These are phyloP conservation scores for Cyclotella distinguenda DNA, from an alignment of 108 stramenopile species.

Conservation along the genomic window DNA sequence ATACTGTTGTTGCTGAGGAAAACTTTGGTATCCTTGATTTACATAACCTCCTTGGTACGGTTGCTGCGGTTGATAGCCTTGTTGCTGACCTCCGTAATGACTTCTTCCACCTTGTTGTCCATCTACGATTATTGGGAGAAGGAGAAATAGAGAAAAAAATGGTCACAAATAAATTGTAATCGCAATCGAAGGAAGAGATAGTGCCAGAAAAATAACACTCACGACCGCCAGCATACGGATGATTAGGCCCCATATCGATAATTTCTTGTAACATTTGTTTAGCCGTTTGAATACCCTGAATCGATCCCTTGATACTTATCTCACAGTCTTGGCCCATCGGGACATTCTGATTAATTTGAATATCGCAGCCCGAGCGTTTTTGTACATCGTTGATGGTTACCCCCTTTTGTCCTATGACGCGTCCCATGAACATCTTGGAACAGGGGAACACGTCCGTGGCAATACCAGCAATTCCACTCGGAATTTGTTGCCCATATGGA, in stretches of 20 bases:
- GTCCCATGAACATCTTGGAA: conserved; percentile 82
- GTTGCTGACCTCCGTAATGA: conserved; percentile 41
- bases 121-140: conserved; percentile 23
- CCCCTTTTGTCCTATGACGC: conserved; percentile 87
- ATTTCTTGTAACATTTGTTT: conserved; percentile 86
- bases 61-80: conserved; percentile 39
- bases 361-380: conserved; percentile 78
- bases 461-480: conserved; percentile 32
- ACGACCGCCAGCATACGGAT: conserved; percentile 83
- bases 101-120: conserved; percentile 38
- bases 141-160: not conserved
- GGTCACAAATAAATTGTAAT: not conserved
- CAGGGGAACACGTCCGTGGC: conserved; percentile 66
- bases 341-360: conserved; percentile 93
- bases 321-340: conserved; percentile 80
- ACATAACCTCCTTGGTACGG: conserved; percentile 36
- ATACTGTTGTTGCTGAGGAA: conserved; percentile 43
- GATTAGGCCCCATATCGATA: conserved; percentile 83
- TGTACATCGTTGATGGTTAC: conserved; percentile 92
- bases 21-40: conserved; percentile 38
- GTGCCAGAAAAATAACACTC: conserved; percentile 12
- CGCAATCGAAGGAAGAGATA: not conserved
- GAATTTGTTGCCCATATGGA: conserved; percentile 32
- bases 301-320: conserved; percentile 73
- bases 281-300: conserved; percentile 75